Evolutionary conservation across 208 protist species (phyloP).

Genomic region (Paratrypanosoma confusum): DNA sequence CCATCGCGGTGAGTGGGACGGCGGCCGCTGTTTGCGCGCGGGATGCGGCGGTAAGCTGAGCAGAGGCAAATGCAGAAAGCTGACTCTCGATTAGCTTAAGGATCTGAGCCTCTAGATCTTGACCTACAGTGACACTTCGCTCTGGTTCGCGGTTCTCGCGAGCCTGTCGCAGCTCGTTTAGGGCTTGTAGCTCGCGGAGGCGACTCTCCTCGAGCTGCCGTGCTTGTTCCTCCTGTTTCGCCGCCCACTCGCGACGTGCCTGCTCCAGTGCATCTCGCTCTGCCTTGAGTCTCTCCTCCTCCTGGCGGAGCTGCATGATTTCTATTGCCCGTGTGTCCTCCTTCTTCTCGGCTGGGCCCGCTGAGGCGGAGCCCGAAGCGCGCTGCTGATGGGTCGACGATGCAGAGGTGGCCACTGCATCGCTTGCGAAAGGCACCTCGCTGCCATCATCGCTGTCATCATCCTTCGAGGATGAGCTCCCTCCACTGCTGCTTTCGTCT

Average conservation of each 20-base stretch:
- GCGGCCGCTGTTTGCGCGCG: background rate
- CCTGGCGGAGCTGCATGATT: slow-evolving; percentile 13
- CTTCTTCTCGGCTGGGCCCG: slow-evolving; percentile 9
- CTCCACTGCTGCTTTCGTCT: too few species aligned
- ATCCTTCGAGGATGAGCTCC: too few species aligned
- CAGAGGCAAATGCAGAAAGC: too few species aligned
- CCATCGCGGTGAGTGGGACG: background rate
- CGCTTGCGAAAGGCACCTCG: too few species aligned
- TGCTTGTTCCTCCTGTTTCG: slow-evolving; percentile 23
- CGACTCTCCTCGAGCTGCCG: slow-evolving; percentile 14
- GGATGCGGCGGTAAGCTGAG: background rate
- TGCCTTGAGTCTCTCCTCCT: background rate
- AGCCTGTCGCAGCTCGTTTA: background rate
- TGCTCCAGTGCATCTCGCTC: background rate
- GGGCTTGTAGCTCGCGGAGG: background rate
- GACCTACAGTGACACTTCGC: too few species aligned
- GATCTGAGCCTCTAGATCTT: too few species aligned
- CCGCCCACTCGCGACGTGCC: too few species aligned
- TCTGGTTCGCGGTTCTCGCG: background rate
- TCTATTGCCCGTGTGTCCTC: slow-evolving; percentile 12
- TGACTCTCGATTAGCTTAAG: slow-evolving; percentile 21
- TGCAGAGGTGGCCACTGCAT: too few species aligned
- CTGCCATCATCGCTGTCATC: too few species aligned
- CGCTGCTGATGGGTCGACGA: too few species aligned
- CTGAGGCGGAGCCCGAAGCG: too few species aligned